These are phyloP conservation scores for Aspergillus puulaauensis DNA, from an alignment of 2,329 filamentous ascomycete genomes.

Conservation along the genomic window DNA sequence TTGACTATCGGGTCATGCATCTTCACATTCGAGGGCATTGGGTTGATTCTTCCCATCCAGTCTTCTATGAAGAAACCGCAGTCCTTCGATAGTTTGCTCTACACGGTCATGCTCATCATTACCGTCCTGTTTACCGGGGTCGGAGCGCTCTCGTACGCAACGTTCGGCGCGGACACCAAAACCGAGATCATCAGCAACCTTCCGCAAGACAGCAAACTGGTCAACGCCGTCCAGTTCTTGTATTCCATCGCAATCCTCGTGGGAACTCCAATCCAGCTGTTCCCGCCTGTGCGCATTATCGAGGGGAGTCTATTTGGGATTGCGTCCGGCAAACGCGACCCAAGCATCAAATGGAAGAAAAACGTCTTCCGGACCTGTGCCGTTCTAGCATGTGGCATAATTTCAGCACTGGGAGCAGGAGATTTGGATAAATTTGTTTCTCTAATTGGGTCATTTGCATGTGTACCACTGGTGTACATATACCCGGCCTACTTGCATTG, in stretches of 20 bases:
- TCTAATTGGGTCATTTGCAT: conserved; percentile 92
- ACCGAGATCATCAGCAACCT: conserved; percentile 94
- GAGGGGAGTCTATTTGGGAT: conserved; percentile 87
- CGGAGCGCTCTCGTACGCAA: conserved; percentile 88
- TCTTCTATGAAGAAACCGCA: conserved; percentile 87
- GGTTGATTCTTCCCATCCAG: conserved; percentile 93
- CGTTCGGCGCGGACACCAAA: conserved; percentile 88
- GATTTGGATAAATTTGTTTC: conserved; percentile 95
- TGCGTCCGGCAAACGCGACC: conserved; percentile 89
- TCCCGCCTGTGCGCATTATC: conserved; percentile 91
- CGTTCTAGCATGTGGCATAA: conserved; percentile 77
- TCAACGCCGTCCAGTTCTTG: conserved; percentile 91
- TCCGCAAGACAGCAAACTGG: conserved; percentile 85
- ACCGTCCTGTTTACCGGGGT: conserved; percentile 84
- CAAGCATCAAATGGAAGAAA: conserved; percentile 98
- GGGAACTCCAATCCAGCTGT: conserved; percentile 90
- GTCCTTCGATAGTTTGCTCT: conserved; percentile 85
- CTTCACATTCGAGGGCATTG: conserved; percentile 96
- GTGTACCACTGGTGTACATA: conserved; percentile 91
- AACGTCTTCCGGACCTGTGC: conserved; percentile 90
- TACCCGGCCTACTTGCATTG: conserved; percentile 80
- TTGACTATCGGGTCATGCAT: conserved; percentile 96
- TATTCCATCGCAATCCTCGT: conserved; percentile 91
- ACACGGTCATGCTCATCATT: conserved; percentile 88
- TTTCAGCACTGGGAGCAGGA: conserved; percentile 86